These are phyloP conservation scores for Theileria equi DNA, from an alignment of 169 alveolate species.

Conservation along the genomic window DNA sequence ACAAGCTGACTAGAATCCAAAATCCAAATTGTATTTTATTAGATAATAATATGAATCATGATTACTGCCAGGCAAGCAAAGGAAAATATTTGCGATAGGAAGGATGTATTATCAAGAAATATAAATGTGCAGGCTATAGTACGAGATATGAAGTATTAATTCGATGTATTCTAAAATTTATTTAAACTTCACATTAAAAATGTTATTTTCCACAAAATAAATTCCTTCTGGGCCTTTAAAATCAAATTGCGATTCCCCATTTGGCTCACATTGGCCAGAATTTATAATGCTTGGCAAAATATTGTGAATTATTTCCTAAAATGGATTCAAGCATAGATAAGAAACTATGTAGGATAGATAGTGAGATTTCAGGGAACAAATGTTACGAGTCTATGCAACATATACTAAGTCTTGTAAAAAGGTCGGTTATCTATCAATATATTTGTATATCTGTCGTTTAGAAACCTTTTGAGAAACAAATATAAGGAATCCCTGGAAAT, in stretches of 20 bases:
- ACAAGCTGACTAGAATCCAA: neutral
- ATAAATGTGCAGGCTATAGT: too few relatives aligned
- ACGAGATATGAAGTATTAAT: neutral
- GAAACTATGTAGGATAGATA: slow-evolving; percentile 37
- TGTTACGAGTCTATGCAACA: slow-evolving; percentile 66
- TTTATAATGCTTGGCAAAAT: too few relatives aligned
- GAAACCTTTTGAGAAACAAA: slow-evolving; percentile 20
- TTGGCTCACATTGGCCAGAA: too few relatives aligned
- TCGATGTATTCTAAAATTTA: neutral
- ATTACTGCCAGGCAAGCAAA: too few relatives aligned
- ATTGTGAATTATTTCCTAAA: neutral
- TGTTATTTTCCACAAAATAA: neutral
- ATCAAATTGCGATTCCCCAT: neutral
- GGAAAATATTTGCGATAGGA: neutral
- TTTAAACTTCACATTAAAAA: neutral
- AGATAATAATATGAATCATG: too few relatives aligned
- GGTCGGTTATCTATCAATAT: slow-evolving; percentile 15
- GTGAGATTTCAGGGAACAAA: slow-evolving; percentile 48
- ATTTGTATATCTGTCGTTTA: neutral
- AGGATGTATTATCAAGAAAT: too few relatives aligned
- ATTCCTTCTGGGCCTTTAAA: neutral
- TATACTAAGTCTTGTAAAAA: slow-evolving; percentile 36
- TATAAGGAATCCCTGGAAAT: slow-evolving; percentile 40
- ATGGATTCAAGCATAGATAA: slow-evolving; percentile 28
- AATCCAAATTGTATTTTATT: neutral